Base-by-base conservation (phyloP, 1,284 basidiomycete genomes). In the Polyporus tsugae region DNA sequence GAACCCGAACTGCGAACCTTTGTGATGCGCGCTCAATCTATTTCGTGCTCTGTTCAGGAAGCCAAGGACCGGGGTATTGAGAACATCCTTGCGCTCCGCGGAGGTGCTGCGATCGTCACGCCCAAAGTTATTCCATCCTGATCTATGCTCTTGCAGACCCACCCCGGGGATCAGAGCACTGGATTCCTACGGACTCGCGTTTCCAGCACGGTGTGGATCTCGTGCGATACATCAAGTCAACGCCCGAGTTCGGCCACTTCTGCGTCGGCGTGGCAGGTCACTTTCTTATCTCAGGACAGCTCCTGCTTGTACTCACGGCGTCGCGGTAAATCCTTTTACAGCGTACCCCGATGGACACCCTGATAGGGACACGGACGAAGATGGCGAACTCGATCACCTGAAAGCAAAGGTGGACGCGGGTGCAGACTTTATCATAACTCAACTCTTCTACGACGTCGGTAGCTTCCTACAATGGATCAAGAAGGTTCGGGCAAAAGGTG, bases 391-490 rank as follows among this genome's bases (percentile, higher is more conserved):
- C 25, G 81, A 85, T 2, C 85, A 91, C 75, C 84, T 99, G 69
- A 96, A 96, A 81, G 86, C 87, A 55, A 99, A 99, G 81, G 91
- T 99, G 38, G 94, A 98, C 71, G 96, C 95, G 0, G 98, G 98
- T 5, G 96, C 97, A 1, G 93, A 98, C 72, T 98, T 97, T 79
- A 95, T 99, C 73, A 87, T 99, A 70, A 99, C 98, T 0, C 98
- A 99, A 78, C 87, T 99, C 64, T 99, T 99, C 81, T 99, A 99
- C 82, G 97, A 99, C 75, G 91, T 93, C 42, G 91, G 95, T 70
- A 86, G 89, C 62, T 97, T 97, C 80, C 82, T 96, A 63, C 79
- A 84, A 63, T 98, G 96, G 96, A 80, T 92, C 17, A 80, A 84
- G 73, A 90, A 87, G 73, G 90, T 95, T 55, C 85, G 95, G 69